phyloP scores from a whole-genome alignment of 1,284 basidiomycete genomes.

The Ceratobasidium sp. region DNA sequence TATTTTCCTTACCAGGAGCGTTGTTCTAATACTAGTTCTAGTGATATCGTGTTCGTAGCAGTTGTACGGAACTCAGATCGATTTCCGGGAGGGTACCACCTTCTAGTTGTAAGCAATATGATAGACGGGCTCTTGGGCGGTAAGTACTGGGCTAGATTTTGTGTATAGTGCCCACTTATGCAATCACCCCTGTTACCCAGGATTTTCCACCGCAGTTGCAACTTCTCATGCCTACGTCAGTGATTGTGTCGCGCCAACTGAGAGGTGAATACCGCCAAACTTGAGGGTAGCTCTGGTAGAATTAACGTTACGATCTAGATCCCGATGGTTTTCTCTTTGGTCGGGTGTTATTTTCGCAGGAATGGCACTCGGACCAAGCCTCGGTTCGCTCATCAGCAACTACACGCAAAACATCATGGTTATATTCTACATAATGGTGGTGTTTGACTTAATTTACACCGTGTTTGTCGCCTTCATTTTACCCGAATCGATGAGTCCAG shows the following conservation, averaged over 20 bases:
- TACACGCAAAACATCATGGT: conserved; percentile 70
- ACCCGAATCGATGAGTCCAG: conserved; percentile 79
- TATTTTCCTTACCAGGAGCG: not conserved
- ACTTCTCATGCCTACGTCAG: conserved; percentile 74
- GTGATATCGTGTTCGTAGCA: conserved; percentile 26
- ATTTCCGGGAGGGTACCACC: conserved; percentile 85
- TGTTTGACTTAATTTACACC: conserved; percentile 66
- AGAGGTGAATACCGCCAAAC: conserved; percentile 56
- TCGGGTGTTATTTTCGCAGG: conserved; percentile 77
- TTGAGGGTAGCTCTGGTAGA: not conserved
- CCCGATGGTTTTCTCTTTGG: conserved; percentile 72
- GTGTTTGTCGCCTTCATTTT: conserved; percentile 70
- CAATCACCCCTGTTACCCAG: conserved; percentile 55
- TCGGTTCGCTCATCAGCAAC: conserved; percentile 76
- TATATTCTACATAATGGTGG: conserved; percentile 77
- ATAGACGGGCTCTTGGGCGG: conserved; percentile 87
- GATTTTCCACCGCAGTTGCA: conserved; percentile 65
- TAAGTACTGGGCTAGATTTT: conserved; percentile 54
- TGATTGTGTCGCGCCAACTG: conserved; percentile 67
- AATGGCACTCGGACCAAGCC: conserved; percentile 77
- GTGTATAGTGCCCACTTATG: not conserved
- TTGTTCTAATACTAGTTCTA: not conserved
- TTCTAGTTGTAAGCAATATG: conserved; percentile 78
- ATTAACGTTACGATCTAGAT: conserved; percentile 50
- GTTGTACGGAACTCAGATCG: conserved; percentile 63